Evolutionary conservation across 2,329 filamentous ascomycete species (phyloP).

Genomic region (Arthrobotrys sphaeroides): DNA sequence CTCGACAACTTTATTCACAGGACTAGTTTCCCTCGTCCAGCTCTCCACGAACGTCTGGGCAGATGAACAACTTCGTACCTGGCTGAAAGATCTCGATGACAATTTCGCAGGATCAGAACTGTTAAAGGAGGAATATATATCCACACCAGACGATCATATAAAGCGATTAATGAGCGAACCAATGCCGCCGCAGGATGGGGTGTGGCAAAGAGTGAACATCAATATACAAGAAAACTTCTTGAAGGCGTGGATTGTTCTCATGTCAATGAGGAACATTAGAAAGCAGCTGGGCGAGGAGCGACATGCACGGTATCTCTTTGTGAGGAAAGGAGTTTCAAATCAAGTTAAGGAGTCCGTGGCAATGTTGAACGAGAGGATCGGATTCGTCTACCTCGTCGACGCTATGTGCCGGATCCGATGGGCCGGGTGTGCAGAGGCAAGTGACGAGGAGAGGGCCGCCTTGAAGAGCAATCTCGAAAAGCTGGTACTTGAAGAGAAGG

Average conservation of each 20-base stretch:
- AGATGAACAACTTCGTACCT: constrained; percentile 78
- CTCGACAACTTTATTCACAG: constrained; percentile 78
- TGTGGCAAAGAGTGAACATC: constrained; percentile 81
- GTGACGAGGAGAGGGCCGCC: constrained; percentile 73
- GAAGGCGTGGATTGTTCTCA: constrained; percentile 65
- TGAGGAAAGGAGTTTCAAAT: constrained; percentile 69
- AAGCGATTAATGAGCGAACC: constrained; percentile 34
- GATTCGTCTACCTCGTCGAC: constrained; percentile 92
- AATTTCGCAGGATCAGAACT: constrained; percentile 30
- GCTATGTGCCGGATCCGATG: constrained; percentile 87
- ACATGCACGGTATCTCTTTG: constrained; percentile 70
- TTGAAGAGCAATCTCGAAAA: constrained; percentile 72
- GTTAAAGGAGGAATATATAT: constrained; percentile 38
- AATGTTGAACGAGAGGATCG: constrained; percentile 87
- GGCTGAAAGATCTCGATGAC: constrained; percentile 69
- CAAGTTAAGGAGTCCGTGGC: constrained; percentile 72
- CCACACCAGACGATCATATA: constrained; percentile 42
- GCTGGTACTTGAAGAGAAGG: constrained; percentile 68
- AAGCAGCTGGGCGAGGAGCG: constrained; percentile 66
- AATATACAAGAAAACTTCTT: constrained; percentile 86
- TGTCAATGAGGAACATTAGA: constrained; percentile 68
- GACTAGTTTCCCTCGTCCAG: constrained; percentile 79
- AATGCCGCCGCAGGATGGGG: constrained; percentile 60
- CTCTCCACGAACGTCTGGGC: constrained; percentile 88
- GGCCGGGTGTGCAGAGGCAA: constrained; percentile 81